Base-by-base conservation (phyloP, 495 filamentous ascomycete genomes). In the Aspergillus steynii region DNA sequence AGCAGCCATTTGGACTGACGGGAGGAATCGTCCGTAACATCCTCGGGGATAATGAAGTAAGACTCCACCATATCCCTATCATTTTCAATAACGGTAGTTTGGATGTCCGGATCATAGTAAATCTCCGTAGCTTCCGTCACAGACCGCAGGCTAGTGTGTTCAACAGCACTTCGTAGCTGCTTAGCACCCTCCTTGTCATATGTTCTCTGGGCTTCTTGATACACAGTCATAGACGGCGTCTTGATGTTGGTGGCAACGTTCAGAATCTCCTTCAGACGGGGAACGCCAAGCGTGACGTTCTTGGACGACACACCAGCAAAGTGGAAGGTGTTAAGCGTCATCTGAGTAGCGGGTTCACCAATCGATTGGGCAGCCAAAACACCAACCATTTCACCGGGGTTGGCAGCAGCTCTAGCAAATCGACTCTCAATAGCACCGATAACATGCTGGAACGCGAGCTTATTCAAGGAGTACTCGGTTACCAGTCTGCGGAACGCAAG, bases 271-370 rank as follows among this genome's bases (percentile, higher is more conserved):
- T 99, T 99, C 25, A 99, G 83, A 85, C 95, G 93, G 52, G 95
- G 95, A 28, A 99, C 95, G 90, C 95, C 95, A 56, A 98, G 90
- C 27, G 95, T 99, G 53, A 98, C 92, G 82, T 98, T 99, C 87
- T 99, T 99, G 27, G 95, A 96, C 1, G 96, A 96, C 49, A 99
- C 92, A 96, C 95, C 95, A 74, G 95, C 92, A 77, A 99, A 98
- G 84, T 99, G 95, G 88, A 99, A 99, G 29, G 95, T 99, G 77
- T 99, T 99, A 52, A 99, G 76, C 0, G 95, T 99, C 95, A 99
- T 99, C 79, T 99, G 95, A 2, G 95, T 99, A 50, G 95, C 95
- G 25, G 95, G 95, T 74, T 99, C 95, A 80, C 95, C 95, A 74
- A 99, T 98, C 29, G 93, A 97, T 77, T 99, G 95, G 10, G 95